phyloP scores from a whole-genome alignment of 2,329 filamentous ascomycete species.

The Chrysosporium keratinophilum region DNA sequence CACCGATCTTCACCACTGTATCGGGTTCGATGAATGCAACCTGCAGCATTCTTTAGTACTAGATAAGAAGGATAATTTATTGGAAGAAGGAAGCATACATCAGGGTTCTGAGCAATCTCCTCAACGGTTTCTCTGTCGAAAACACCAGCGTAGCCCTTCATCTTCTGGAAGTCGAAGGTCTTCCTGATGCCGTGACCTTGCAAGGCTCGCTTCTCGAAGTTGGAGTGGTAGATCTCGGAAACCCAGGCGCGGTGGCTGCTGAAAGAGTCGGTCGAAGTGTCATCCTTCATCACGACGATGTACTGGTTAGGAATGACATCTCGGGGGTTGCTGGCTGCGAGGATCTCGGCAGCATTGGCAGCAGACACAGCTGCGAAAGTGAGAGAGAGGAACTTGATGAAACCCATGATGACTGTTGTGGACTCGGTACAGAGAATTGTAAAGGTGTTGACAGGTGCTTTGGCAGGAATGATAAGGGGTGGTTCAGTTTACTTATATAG shows the following conservation, averaged over 20 bases:
- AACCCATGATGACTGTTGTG: background rate
- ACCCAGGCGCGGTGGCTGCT: constrained; percentile 11
- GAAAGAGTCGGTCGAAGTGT: constrained; percentile 5
- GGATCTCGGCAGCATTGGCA: constrained; percentile 8
- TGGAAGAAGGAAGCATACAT: constrained; percentile 2
- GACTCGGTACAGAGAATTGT: background rate
- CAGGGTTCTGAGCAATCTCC: constrained; percentile 9
- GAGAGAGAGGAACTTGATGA: constrained; percentile 8
- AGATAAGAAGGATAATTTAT: background rate
- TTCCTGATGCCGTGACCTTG: background rate
- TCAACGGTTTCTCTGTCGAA: constrained; percentile 13
- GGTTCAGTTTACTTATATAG: too few relatives aligned
- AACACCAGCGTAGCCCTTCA: constrained; percentile 12
- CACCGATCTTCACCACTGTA: background rate
- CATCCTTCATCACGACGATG: constrained; percentile 15
- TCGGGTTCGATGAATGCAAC: constrained; percentile 15
- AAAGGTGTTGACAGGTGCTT: background rate
- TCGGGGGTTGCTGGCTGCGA: background rate
- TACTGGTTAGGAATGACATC: constrained; percentile 11
- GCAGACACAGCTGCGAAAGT: constrained; percentile 4
- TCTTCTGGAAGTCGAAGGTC: constrained; percentile 7
- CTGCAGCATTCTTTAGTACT: constrained; percentile 1
- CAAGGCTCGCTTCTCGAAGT: background rate
- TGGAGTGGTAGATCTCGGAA: constrained; percentile 4
- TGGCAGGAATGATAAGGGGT: too few relatives aligned